phyloP scores from a whole-genome alignment of 306 rosid genomes.

The Arachis hypogaea region DNA sequence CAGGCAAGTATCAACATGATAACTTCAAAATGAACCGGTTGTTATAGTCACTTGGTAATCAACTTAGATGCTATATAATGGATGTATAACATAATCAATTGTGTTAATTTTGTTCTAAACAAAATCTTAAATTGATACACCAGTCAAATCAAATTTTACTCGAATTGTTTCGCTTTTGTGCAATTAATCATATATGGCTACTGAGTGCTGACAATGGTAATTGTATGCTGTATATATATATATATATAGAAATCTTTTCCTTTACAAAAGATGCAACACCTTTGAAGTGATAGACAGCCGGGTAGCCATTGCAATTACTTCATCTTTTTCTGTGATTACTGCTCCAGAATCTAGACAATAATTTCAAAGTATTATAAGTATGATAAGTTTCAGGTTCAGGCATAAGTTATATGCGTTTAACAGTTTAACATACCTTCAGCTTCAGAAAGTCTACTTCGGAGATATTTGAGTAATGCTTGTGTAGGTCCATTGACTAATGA shows the following conservation, averaged over 20 bases:
- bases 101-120: slow-evolving; percentile 19
- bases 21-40: slow-evolving; percentile 17
- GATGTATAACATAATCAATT: slow-evolving; percentile 14
- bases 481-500: slow-evolving; percentile 93
- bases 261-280: slow-evolving; percentile 54
- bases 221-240: neutral
- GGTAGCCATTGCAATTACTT: slow-evolving; percentile 72
- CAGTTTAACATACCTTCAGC: slow-evolving; percentile 60
- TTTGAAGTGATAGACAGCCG: slow-evolving; percentile 83
- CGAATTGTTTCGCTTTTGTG: neutral
- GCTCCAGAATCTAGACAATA: slow-evolving; percentile 64
- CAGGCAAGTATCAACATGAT: neutral
- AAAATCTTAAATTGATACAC: slow-evolving; percentile 3
- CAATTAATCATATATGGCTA: slow-evolving; percentile 14
- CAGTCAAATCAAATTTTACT: slow-evolving; percentile 3
- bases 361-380: slow-evolving; percentile 33
- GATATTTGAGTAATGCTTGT: slow-evolving; percentile 69
- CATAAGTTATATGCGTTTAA: slow-evolving; percentile 29
- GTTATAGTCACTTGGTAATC: slow-evolving; percentile 16
- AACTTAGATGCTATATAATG: slow-evolving; percentile 19
- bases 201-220: neutral
- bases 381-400: slow-evolving; percentile 2
- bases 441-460: slow-evolving; percentile 83
- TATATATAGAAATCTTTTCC: slow-evolving; percentile 11
- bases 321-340: slow-evolving; percentile 58